Percentiles rank a stretch among this genome's conserved stretches.
Conservation (phyloP, 768 basidiomycete species). For the Chalciporus pseudorubinellus region DNA sequence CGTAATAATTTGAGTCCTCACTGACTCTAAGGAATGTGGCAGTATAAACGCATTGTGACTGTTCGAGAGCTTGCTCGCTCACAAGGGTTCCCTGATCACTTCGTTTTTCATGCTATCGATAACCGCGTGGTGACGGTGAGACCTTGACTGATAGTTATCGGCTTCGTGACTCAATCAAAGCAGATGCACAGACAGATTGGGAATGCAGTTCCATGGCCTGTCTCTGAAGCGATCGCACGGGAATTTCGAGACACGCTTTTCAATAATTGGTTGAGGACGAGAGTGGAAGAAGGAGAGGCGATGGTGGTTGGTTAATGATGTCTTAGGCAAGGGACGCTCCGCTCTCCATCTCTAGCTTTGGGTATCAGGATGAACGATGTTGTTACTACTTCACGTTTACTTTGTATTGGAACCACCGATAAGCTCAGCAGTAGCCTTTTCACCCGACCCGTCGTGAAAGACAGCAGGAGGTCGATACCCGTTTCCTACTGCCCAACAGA, state of each 20-base stretch:
- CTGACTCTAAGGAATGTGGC: background rate
- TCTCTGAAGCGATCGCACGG: conserved; percentile 62
- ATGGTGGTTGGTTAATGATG: conserved; percentile 34
- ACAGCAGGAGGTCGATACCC: too few species aligned
- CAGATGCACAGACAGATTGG: conserved; percentile 83
- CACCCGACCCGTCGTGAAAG: too few species aligned
- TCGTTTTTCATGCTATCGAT: conserved; percentile 54
- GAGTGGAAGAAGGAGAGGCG: conserved; percentile 32
- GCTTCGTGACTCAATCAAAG: conserved; percentile 1
- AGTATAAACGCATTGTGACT: conserved; percentile 72
- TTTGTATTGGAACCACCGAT: too few species aligned
- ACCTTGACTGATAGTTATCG: background rate
- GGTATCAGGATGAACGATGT: too few species aligned
- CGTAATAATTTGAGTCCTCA: background rate
- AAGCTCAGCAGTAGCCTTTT: too few species aligned
- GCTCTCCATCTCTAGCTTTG: too few species aligned
- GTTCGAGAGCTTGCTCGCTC: conserved; percentile 77
- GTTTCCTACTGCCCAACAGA: too few species aligned
- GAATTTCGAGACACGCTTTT: conserved; percentile 54
- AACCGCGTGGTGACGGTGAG: conserved; percentile 61
- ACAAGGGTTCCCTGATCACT: conserved; percentile 79
- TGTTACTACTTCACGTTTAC: too few species aligned
- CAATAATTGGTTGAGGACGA: conserved; percentile 45
- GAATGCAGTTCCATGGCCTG: conserved; percentile 72
- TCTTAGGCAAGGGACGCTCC: too few species aligned